Evolutionary conservation across 139 green algal species (phyloP).

Genomic region (Desmodesmus armatus): DNA sequence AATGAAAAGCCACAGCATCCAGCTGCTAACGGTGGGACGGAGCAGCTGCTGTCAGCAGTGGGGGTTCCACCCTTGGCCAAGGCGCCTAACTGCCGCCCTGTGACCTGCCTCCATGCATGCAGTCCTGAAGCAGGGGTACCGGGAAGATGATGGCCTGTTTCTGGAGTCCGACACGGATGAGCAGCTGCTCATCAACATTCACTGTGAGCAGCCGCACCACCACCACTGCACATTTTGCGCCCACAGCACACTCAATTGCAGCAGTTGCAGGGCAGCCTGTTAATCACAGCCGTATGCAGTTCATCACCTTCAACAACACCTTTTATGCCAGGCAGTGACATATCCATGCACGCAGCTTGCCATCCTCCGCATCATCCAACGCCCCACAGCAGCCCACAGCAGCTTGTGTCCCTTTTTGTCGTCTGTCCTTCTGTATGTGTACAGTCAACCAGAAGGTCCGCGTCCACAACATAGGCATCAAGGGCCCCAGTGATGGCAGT

Average conservation of each 20-base stretch:
- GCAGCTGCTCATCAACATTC: constrained; percentile 90
- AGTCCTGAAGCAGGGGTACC: constrained; percentile 49
- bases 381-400: neutral
- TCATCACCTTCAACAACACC: too few relatives aligned
- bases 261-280: too few relatives aligned
- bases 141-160: constrained; percentile 79
- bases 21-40: constrained; percentile 20
- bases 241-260: neutral
- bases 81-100: neutral
- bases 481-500: constrained; percentile 56
- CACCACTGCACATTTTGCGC: neutral
- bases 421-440: too few relatives aligned
- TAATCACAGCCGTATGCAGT: too few relatives aligned
- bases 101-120: too few relatives aligned
- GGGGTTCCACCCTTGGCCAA: neutral
- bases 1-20: constrained; percentile 75
- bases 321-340: neutral
- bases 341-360: neutral
- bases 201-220: constrained; percentile 75
- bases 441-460: constrained; percentile 71
- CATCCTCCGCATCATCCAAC: neutral
- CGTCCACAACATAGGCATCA: constrained; percentile 79
- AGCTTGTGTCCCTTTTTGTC: neutral
- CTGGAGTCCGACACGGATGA: constrained; percentile 89
- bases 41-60: constrained; percentile 81